Evolutionary conservation across 805 yeast genomes (phyloP).

Genomic region (Ascoidea asiatica): DNA sequence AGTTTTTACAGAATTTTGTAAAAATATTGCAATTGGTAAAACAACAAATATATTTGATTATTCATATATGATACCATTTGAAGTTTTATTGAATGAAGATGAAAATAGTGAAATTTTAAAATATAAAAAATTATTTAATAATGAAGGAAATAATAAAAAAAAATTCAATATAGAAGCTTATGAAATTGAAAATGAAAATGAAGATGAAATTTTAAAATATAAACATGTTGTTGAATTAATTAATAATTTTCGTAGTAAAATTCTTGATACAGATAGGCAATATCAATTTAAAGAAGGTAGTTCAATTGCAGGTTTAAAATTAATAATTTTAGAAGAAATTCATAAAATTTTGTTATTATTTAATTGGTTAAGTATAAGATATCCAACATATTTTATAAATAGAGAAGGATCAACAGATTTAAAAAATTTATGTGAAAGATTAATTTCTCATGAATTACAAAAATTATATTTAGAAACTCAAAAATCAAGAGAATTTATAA

Average conservation of each 20-base stretch:
- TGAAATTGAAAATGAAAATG: neutral
- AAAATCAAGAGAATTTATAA: too few species aligned
- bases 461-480: too few species aligned
- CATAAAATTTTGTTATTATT: constrained; percentile 58
- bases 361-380: constrained; percentile 80
- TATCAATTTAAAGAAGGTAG: neutral
- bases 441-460: constrained; percentile 24
- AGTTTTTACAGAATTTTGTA: constrained; percentile 33
- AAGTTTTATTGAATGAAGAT: neutral
- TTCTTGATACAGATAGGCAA: neutral
- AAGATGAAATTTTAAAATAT: too few species aligned
- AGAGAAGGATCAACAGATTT: constrained; percentile 59
- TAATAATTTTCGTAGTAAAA: too few species aligned
- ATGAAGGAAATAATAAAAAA: too few species aligned
- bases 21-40: constrained; percentile 38
- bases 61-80: constrained; percentile 8
- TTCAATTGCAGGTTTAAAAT: too few species aligned
- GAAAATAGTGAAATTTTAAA: neutral
- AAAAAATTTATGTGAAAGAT: constrained; percentile 51
- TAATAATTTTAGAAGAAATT: constrained; percentile 37
- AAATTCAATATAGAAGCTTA: too few species aligned
- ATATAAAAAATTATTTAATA: too few species aligned
- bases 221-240: neutral
- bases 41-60: constrained; percentile 47
- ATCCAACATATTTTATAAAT: constrained; percentile 71